phyloP scores from a whole-genome alignment of 2,329 filamentous ascomycete genomes.

The Aspergillus sp. region DNA sequence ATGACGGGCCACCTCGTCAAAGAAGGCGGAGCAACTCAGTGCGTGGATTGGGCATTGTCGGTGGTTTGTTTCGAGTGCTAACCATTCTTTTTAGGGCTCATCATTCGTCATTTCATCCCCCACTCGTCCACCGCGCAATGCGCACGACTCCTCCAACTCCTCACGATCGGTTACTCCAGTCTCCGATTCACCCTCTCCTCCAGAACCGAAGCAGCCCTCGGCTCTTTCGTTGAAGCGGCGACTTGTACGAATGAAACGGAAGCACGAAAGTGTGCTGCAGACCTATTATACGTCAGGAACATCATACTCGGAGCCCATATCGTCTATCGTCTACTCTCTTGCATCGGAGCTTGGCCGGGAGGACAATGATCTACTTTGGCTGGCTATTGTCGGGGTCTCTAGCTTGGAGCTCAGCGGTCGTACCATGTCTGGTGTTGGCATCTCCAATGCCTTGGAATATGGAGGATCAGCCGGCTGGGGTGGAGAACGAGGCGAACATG shows the following conservation, averaged over 20 bases:
- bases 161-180: slow-evolving; percentile 40
- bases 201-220: slow-evolving; percentile 53
- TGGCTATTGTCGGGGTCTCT: slow-evolving; percentile 89
- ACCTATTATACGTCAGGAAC: slow-evolving; percentile 80
- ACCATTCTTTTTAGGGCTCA: slow-evolving; percentile 24
- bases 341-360: slow-evolving; percentile 91
- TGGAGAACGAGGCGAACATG: slow-evolving; percentile 70
- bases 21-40: slow-evolving; percentile 83
- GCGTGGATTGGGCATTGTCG: slow-evolving; percentile 17
- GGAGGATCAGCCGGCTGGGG: slow-evolving; percentile 63
- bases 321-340: slow-evolving; percentile 86
- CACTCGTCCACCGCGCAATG: slow-evolving; percentile 32
- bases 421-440: slow-evolving; percentile 68
- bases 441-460: slow-evolving; percentile 47
- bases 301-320: slow-evolving; percentile 90
- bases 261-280: slow-evolving; percentile 67
- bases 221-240: slow-evolving; percentile 63
- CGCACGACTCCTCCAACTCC: slow-evolving; percentile 37
- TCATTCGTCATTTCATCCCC: slow-evolving; percentile 33
- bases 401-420: slow-evolving; percentile 86
- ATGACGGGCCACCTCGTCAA: slow-evolving; percentile 67
- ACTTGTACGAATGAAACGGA: slow-evolving; percentile 64
- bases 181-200: slow-evolving; percentile 32
- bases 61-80: neutral
- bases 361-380: slow-evolving; percentile 93